Base-by-base conservation (phyloP, 2,329 filamentous ascomycete species). In the Aspergillus sp. region DNA sequence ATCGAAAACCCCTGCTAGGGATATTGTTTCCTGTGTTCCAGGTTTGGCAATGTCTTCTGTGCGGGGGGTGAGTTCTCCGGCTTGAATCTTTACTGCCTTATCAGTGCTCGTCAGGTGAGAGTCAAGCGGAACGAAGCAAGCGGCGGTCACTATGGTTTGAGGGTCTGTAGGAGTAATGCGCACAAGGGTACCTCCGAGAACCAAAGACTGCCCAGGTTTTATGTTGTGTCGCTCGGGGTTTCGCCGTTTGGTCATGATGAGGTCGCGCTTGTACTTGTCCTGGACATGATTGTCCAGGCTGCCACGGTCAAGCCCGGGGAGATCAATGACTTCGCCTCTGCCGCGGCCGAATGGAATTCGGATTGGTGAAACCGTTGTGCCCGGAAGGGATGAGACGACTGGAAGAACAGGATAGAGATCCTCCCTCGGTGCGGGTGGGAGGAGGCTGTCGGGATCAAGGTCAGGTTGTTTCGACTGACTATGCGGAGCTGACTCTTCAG, bases 361-460 rank as follows among this genome's bases (percentile, higher is more conserved):
- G 64, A 99, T 98, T 0, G 95, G 95, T 0, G 92, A 96, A 2
- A 93, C 95, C 1, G 95, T 99, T 0, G 95, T 99, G 9, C 96
- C 95, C 0, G 95, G 91, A 3, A 97, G 81, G 4, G 90, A 84
- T 0, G 92, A 96, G 2, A 96, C 89, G 11, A 96, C 76, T 1
- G 93, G 93, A 83, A 98, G 93, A 15, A 85, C 79, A 5, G 93
- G 93, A 66, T 88, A 98, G 50, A 88, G 82, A 2, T 84, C 86
- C 67, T 92, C 91, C 4, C 80, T 78, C 59, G 88, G 90, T 0
- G 85, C 80, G 2, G 93, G 92, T 0, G 93, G 93, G 0, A 98
- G 83, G 32, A 96, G 82, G 15, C 82, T 76, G 36, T 71, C 63
- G 9, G 66, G 64, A 38, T 74, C 66, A 7, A 68, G 49, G 8